Evolutionary conservation across 306 rosid genomes (phyloP).

Genomic region (Morella rubra): DNA sequence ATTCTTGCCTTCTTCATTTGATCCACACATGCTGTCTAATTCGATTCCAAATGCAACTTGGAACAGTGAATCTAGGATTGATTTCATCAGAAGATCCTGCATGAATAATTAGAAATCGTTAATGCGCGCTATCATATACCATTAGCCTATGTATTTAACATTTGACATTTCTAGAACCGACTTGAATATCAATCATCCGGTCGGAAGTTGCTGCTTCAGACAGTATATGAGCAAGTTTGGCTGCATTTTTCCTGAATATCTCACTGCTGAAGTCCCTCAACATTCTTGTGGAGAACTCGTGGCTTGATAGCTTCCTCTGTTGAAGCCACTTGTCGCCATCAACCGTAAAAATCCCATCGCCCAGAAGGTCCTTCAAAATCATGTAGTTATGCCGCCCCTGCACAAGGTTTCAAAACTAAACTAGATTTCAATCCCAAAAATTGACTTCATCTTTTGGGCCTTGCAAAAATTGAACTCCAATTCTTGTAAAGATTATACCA

Average conservation of each 20-base stretch:
- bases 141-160: conserved; percentile 12
- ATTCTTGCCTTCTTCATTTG: conserved; percentile 65
- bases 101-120: conserved; percentile 4
- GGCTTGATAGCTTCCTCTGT: conserved; percentile 70
- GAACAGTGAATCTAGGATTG: conserved; percentile 67
- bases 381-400: too few relatives aligned
- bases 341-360: too few relatives aligned
- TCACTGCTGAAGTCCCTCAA: conserved; percentile 58
- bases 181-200: conserved; percentile 59
- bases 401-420: too few relatives aligned
- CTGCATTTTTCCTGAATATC: conserved; percentile 64
- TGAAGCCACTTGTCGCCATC: conserved; percentile 87
- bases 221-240: conserved; percentile 52
- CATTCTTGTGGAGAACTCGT: conserved; percentile 70
- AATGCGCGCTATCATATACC: neutral
- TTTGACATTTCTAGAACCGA: conserved; percentile 27
- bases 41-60: conserved; percentile 79
- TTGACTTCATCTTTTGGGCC: too few relatives aligned
- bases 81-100: conserved; percentile 63
- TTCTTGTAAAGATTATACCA: too few relatives aligned
- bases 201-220: conserved; percentile 55
- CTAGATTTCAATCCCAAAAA: too few relatives aligned
- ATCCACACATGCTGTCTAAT: conserved; percentile 77
- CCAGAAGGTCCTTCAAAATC: too few relatives aligned
- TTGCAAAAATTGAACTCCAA: too few relatives aligned